Base-by-base conservation (phyloP, 352 stramenopile species). In the Phytophthora citrophthora region DNA sequence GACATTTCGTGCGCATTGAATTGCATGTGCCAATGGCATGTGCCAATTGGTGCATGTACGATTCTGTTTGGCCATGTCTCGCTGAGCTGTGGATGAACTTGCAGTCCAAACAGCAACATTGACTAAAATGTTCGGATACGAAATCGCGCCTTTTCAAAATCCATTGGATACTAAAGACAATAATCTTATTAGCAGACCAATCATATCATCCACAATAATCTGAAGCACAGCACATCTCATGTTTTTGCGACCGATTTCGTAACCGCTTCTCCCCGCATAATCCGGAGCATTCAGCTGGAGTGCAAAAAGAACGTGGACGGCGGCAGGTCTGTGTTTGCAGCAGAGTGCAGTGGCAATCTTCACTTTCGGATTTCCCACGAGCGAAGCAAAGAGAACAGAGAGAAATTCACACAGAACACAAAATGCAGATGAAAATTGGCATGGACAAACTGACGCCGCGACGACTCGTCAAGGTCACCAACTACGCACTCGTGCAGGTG, bases 401-500 rank as follows among this genome's bases (percentile, higher is more conserved):
- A 44, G 43, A n/a, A 46, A n/a, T 16, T 50, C 53, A 48, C 11
- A 52, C 15, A 48, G 16, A 27, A 8, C 26, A 4, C 15, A 60
- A 18, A 11, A 64, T 61, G 49, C 53, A 72, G 15, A 72, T 68
- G 64, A 72, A 76, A 29, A 39, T 59, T 8, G 41, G 46, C 11
- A 70, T 77, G 54, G 68, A 80, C 60, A 71, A 71, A 40, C 54
- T 64, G 34, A 77, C 59, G n/a, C 70, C 63, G 23, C 70, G 64
- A 9, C 70, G 61, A 44, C 43, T 80, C 32, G 60, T 80, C 4
- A 76, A 76, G 56, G 68, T 76, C 50, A 81, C 72, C 48, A 81
- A 78, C 56, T 74, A 72, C 36, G 72, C 72, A 49, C 61, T 80
- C 2, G 64, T 80, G 18, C 72, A 80, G 52, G 72, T 80, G 38